Evolutionary conservation across 2,329 filamentous ascomycete genomes (phyloP).

Genomic region (Aspergillus fijiensis): DNA sequence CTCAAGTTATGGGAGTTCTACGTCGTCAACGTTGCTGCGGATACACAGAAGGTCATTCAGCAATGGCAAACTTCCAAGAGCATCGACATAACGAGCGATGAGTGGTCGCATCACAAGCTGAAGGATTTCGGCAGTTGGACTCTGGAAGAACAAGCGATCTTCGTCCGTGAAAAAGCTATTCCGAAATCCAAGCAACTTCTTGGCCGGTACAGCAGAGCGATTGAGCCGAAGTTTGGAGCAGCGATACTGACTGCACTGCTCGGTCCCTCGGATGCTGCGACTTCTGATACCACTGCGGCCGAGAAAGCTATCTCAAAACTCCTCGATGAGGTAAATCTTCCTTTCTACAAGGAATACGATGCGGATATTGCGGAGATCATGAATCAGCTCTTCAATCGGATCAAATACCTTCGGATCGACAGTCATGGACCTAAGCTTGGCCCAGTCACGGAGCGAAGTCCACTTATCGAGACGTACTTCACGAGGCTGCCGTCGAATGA

Average conservation of each 20-base stretch:
- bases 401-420: constrained; percentile 93
- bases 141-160: constrained; percentile 58
- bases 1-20: constrained; percentile 94
- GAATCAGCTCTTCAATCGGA: constrained; percentile 88
- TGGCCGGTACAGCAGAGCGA: constrained; percentile 70
- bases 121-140: constrained; percentile 55
- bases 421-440: constrained; percentile 85
- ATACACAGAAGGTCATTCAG: constrained; percentile 66
- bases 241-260: constrained; percentile 66
- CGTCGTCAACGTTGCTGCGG: constrained; percentile 72
- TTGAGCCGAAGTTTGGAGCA: constrained; percentile 70
- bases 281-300: constrained; percentile 44
- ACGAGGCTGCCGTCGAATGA: constrained; percentile 81
- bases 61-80: constrained; percentile 62
- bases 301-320: constrained; percentile 59
- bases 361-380: constrained; percentile 77
- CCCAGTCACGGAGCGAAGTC: constrained; percentile 71
- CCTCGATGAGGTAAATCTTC: constrained; percentile 80
- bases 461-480: constrained; percentile 92
- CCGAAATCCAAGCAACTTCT: constrained; percentile 71
- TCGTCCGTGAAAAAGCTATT: constrained; percentile 68
- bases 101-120: constrained; percentile 33
- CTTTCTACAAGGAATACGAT: constrained; percentile 91
- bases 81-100: constrained; percentile 16
- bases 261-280: constrained; percentile 63